These are phyloP conservation scores for Echites panduratus DNA, from an alignment of 257 asterid genomes.

Conservation along the genomic window DNA sequence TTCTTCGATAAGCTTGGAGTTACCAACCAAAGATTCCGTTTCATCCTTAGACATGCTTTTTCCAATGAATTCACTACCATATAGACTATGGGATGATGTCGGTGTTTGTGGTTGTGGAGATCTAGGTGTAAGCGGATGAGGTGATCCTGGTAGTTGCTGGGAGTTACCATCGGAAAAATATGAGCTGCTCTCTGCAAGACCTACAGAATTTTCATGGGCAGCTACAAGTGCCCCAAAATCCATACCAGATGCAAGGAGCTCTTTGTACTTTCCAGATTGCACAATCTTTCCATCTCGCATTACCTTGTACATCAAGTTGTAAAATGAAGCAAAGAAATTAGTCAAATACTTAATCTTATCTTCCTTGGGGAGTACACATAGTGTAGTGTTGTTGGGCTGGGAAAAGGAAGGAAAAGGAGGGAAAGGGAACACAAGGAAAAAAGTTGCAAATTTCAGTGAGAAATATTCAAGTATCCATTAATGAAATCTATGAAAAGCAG, in stretches of 20 bases:
- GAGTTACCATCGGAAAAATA: conserved; percentile 2
- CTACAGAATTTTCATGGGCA: conserved; percentile 67
- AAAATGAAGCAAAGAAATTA: conserved; percentile 1
- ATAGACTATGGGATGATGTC: conserved; percentile 21
- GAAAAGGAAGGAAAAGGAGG: not conserved
- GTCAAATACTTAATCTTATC: not conserved
- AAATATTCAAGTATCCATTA: conserved; percentile 3
- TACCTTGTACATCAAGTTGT: conserved; percentile 34
- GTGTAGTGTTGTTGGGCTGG: not conserved
- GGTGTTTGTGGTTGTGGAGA: conserved; percentile 18
- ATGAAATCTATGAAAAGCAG: not conserved
- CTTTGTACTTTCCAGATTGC: conserved; percentile 59
- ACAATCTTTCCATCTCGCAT: conserved; percentile 61
- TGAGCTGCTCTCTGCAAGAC: conserved; percentile 40
- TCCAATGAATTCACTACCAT: conserved; percentile 18
- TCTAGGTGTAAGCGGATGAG: conserved; percentile 16
- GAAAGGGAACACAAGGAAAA: not conserved
- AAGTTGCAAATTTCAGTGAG: not conserved
- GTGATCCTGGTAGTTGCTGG: conserved; percentile 20
- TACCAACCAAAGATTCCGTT: conserved; percentile 21
- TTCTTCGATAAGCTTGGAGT: conserved; percentile 55
- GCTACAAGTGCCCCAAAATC: conserved; percentile 62
- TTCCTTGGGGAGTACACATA: not conserved
- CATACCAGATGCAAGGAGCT: conserved; percentile 35
- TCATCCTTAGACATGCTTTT: conserved; percentile 22